phyloP scores from a whole-genome alignment of 768 basidiomycete genomes.

The Mycena filopes region DNA sequence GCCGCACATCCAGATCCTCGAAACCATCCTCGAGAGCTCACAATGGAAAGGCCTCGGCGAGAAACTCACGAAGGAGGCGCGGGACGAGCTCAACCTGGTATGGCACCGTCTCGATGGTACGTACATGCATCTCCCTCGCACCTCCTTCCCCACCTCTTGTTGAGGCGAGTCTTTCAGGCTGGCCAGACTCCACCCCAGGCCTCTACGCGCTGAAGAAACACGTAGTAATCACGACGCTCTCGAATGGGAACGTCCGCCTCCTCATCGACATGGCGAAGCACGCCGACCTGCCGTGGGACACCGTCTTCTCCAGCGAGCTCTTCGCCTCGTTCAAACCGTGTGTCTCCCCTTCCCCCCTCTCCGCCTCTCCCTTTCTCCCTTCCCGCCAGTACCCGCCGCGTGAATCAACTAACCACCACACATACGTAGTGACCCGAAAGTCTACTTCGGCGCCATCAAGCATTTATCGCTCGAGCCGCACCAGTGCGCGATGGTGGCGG shows the following conservation, averaged over 20 bases:
- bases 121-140: neutral
- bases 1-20: constrained; percentile 57
- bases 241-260: constrained; percentile 72
- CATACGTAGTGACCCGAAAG: constrained; percentile 64
- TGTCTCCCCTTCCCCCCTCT: no score
- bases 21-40: constrained; percentile 58
- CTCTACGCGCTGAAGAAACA: constrained; percentile 63
- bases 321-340: constrained; percentile 76
- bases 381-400: no score
- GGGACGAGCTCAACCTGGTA: constrained; percentile 55
- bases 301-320: constrained; percentile 68
- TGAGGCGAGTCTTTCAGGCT: no score
- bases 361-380: no score
- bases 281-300: constrained; percentile 72
- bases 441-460: constrained; percentile 60
- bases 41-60: constrained; percentile 63
- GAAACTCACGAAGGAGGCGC: constrained; percentile 55
- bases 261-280: constrained; percentile 74
- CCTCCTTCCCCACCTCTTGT: no score
- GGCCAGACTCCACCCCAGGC: constrained; percentile 64
- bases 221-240: constrained; percentile 62
- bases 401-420: no score
- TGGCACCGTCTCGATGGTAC: constrained; percentile 73
- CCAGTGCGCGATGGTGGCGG: constrained; percentile 71
- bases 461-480: constrained; percentile 62